Conservation (phyloP, 2,329 filamentous ascomycete species). For the Ophiostoma pallidulum region DNA sequence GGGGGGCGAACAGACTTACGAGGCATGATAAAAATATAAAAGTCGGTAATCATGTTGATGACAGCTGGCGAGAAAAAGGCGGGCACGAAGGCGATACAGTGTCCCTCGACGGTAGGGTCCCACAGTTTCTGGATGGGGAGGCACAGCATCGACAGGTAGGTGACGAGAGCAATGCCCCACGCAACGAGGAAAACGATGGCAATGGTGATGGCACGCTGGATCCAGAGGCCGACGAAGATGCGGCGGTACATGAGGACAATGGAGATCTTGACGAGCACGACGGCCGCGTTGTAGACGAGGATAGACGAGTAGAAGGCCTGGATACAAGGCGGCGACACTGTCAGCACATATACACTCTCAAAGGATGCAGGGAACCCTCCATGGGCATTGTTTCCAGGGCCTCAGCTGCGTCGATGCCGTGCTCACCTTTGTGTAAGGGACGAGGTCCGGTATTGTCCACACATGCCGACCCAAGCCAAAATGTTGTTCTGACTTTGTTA, state of each 20-base stretch:
- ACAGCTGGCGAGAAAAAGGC: constrained; percentile 19
- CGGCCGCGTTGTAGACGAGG: constrained; percentile 24
- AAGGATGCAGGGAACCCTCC: too few relatives aligned
- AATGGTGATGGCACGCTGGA: constrained; percentile 17
- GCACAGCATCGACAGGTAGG: constrained; percentile 19
- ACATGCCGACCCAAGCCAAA: constrained; percentile 13
- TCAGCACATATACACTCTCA: too few relatives aligned
- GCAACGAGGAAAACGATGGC: constrained; percentile 17
- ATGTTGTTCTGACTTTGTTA: constrained; percentile 4
- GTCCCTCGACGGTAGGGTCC: constrained; percentile 16
- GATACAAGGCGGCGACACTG: too few relatives aligned
- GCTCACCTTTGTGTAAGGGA: neutral
- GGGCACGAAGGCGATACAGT: constrained; percentile 18
- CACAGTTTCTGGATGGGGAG: constrained; percentile 20
- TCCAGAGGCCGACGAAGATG: constrained; percentile 22
- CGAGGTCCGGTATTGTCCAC: constrained; percentile 5
- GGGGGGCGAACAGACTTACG: neutral
- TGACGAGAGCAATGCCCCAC: constrained; percentile 19
- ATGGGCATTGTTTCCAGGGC: too few relatives aligned
- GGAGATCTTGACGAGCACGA: constrained; percentile 25
- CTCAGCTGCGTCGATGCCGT: too few relatives aligned
- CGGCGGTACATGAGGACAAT: constrained; percentile 29
- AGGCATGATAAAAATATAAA: constrained; percentile 20
- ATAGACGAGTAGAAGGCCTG: constrained; percentile 25
- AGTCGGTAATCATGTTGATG: constrained; percentile 21